phyloP scores from a whole-genome alignment of 257 asterid species.

The Solanum verrucosum region DNA sequence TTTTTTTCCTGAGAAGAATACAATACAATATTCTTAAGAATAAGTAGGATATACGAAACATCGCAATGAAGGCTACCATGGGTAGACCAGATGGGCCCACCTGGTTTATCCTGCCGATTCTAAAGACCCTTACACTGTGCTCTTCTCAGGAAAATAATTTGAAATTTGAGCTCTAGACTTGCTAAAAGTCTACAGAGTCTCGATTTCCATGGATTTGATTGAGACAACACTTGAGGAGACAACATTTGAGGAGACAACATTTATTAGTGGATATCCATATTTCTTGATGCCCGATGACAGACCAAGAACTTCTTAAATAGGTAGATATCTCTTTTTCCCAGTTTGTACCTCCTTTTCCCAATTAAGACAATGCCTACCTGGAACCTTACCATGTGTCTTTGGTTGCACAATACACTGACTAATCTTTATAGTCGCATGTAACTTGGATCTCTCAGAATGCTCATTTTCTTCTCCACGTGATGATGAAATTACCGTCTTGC shows the following conservation, averaged over 20 bases:
- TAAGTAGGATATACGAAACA: background rate
- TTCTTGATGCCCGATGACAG: slow-evolving; percentile 26
- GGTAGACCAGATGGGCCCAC: background rate
- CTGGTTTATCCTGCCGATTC: background rate
- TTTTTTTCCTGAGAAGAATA: too few species aligned
- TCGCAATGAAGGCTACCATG: background rate
- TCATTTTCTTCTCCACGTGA: background rate
- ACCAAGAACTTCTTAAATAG: slow-evolving; percentile 33
- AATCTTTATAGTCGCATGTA: background rate
- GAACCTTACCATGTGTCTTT: background rate
- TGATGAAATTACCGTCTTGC: background rate
- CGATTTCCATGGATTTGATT: slow-evolving; percentile 1
- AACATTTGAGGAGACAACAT: background rate
- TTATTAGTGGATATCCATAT: background rate
- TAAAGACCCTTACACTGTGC: slow-evolving; percentile 3
- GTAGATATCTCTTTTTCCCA: slow-evolving; percentile 41
- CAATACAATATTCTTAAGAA: background rate
- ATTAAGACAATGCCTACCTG: background rate
- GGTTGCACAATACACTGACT: background rate
- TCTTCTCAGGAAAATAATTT: background rate
- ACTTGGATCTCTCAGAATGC: background rate
- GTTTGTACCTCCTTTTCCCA: slow-evolving; percentile 34
- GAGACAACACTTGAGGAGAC: background rate
- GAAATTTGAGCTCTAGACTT: slow-evolving; percentile 2
- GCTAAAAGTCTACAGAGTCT: background rate